phyloP scores from a whole-genome alignment of 768 basidiomycete genomes.

The Lactarius indigo region DNA sequence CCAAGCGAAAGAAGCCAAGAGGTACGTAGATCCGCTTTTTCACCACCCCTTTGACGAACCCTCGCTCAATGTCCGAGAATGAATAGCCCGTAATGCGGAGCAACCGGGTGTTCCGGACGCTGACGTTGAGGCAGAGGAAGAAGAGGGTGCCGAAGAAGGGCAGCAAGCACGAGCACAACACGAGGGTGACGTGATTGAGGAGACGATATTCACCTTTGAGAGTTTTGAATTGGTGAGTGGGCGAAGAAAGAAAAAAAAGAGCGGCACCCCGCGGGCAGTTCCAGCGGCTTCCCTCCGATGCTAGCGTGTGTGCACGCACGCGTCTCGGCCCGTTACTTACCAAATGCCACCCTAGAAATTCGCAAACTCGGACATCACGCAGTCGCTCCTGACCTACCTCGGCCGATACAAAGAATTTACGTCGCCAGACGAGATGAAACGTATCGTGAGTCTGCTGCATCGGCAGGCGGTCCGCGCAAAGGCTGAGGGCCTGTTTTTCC shows the following conservation, averaged over 20 bases:
- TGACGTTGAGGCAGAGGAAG: constrained; percentile 65
- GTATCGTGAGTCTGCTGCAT: constrained; percentile 85
- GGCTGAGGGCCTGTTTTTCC: constrained; percentile 94
- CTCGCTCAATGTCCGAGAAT: constrained; percentile 2
- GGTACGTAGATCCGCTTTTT: constrained; percentile 21
- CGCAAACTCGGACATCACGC: constrained; percentile 79
- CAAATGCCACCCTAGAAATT: constrained; percentile 62
- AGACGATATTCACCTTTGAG: constrained; percentile 90
- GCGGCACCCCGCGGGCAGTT: neutral
- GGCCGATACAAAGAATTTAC: constrained; percentile 80
- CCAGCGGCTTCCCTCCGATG: neutral
- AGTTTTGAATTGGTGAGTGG: constrained; percentile 78
- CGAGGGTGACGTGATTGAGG: constrained; percentile 53
- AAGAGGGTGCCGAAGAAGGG: constrained; percentile 51
- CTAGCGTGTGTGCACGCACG: constrained; percentile 16
- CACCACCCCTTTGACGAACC: constrained; percentile 5
- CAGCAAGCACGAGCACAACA: constrained; percentile 45
- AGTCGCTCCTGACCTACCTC: constrained; percentile 80
- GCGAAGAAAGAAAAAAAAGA: neutral
- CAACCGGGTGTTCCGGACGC: constrained; percentile 54
- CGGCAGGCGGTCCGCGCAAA: constrained; percentile 88
- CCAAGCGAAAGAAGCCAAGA: constrained; percentile 41
- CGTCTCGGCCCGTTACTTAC: constrained; percentile 19
- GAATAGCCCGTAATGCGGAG: constrained; percentile 31
- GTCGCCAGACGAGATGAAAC: constrained; percentile 79